Evolutionary conservation across 306 rosid genomes (phyloP), one percentile per base, ranked within the genome.

Genomic region (Lathyrus aphaca): DNA sequence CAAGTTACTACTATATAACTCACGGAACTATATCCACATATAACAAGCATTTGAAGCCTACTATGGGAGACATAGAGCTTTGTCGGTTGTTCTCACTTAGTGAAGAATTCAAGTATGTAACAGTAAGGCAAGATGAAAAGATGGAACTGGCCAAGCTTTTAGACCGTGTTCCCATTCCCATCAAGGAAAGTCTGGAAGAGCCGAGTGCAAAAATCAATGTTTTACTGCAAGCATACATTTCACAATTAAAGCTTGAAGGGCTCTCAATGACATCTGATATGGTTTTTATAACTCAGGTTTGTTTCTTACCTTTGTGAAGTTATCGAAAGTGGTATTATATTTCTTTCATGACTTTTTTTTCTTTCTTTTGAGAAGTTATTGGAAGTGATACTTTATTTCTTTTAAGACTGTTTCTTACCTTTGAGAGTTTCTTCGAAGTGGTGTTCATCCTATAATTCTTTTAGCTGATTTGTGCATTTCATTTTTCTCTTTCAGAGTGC

Each of bases 281-380:
- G 98, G 97, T 90, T 65, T 93, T 83, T 79, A 93, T 93, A 73
- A 93, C 98, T 64, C 98, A 93, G 98, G 98, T 93, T 78, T 64
- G 6, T 71, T 5, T 7, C 5, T 50, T 46, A 21, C 3, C 50
- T 49, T 30, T 44, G 27, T 42, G 50, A 51, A 51, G 30, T 19
- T 51, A 51, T 19, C 21, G 12, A 9, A 19, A 51, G 14, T 18
- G 29, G 14, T 19, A 19, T 51, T 51, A 19, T 51, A 51, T 51
- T 51, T 51, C n/a, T n/a, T n/a, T n/a, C n/a, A n/a, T n/a, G n/a
- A n/a, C n/a, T n/a, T n/a, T n/a, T n/a, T n/a, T n/a, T n/a, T n/a
- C n/a, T n/a, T n/a, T n/a, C n/a, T n/a, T n/a, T n/a, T n/a, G n/a
- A n/a, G n/a, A n/a, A n/a, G n/a, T n/a, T n/a, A n/a, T n/a, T n/a